phyloP scores from a whole-genome alignment of 139 green algal genomes.

The Chlorella ohadii region DNA sequence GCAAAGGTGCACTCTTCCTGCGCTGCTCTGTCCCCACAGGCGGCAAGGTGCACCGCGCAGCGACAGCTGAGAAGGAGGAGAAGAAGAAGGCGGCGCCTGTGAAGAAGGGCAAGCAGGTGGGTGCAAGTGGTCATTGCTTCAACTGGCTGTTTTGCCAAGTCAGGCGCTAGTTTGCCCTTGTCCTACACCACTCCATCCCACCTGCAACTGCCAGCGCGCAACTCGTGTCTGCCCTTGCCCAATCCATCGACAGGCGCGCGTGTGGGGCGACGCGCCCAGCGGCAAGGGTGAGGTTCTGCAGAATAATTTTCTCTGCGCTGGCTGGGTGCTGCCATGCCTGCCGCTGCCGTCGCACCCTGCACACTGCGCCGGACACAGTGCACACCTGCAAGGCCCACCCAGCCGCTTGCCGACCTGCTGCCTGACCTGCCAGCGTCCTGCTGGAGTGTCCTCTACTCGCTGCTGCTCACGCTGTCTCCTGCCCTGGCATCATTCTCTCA shows the following conservation, averaged over 20 bases:
- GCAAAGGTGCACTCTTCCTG: no score
- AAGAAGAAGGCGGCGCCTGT: conserved; percentile 31
- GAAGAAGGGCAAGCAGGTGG: conserved; percentile 43
- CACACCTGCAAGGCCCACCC: neutral
- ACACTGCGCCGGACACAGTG: neutral
- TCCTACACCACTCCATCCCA: no score
- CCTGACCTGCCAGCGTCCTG: no score
- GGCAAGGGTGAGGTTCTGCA: conserved; percentile 12
- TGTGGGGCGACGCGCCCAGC: conserved; percentile 28
- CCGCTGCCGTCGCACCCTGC: neutral
- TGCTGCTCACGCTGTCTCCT: no score
- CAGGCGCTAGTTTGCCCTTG: no score
- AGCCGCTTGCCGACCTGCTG: neutral
- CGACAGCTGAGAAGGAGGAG: neutral
- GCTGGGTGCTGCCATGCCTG: no score
- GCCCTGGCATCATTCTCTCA: no score
- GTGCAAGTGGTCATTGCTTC: no score
- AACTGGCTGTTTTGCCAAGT: no score
- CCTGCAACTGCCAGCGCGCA: no score
- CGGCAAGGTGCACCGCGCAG: conserved; percentile 12
- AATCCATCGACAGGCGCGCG: conserved; percentile 36
- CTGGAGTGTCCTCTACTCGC: no score
- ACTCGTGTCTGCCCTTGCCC: no score
- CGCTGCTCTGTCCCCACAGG: neutral
- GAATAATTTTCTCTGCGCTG: neutral